Base-by-base conservation (phyloP, 1,139 yeast genomes). In the Petasospora fabianii region DNA sequence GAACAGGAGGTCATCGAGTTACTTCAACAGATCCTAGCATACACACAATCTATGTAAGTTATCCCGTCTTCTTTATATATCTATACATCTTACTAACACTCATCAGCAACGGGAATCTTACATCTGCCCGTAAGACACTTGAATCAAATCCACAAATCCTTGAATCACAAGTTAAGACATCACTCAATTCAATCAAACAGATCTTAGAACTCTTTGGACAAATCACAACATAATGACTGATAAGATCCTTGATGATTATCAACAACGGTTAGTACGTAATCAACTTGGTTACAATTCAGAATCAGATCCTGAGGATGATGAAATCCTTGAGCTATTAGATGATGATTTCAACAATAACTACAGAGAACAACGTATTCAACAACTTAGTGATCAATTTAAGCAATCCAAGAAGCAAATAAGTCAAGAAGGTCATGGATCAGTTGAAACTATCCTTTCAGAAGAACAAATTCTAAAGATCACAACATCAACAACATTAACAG, bases 261-360 rank as follows among this genome's bases (percentile, higher is more conserved):
- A 71, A 49, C 70, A 67, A 12, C 54, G 64, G 16, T 58, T 49
- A 1, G 42, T 48, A 15, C 47, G 43, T 28, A 41, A 36, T 30
- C 48, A 49, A 9, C 50, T 48, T 5, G 59, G 56, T 1, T 42
- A 54, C 21, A 62, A 58, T 16, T 55, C 53, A n/a, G 74, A 66
- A 12, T 54, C 70, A 44, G 56, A 65, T 44, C 16, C 36, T 7
- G 53, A 71, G 46, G 62, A 80, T 42, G 82, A 75, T 44, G 66
- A 69, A 33, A 56, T 82, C 33, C 60, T 77, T 27, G 69, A 71
- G 38, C 68, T 77, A 18, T 64, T 95, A 24, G 78, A 58, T 48
- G 77, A 85, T 51, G 87, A 86, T 58, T 75, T 77, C 16, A 86
- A 84, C 50, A 66, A 86, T 41, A 84, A 85, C 55, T 88, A 88